Base-by-base conservation (phyloP, 805 yeast genomes). In the Lipomyces orientalis region DNA sequence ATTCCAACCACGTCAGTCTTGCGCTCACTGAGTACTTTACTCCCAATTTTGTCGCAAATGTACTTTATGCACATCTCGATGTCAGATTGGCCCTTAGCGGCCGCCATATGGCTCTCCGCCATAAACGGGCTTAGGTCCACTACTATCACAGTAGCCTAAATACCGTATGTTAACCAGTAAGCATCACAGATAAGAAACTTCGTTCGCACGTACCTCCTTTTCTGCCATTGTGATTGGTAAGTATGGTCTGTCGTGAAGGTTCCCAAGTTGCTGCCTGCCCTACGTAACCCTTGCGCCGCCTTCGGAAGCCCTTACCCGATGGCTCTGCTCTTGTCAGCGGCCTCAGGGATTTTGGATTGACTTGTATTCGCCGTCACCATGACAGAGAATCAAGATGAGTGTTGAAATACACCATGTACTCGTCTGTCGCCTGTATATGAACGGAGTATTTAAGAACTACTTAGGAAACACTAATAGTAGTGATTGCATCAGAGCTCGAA, bases 41-140 rank as follows among this genome's bases (percentile, higher is more conserved):
- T 39, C 19, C 71, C 73, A 8, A 84, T 76, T n/a, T 79, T 71
- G 58, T 81, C 82, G 54, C 79, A 77, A 19, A 85, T 78, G 67
- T 84, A 86, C 29, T 76, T 75, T 66, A 83, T 34, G 9, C 46
- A 35, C 22, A 54, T 59, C 9, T 72, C 73, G 22, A 71, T 29
- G 62, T 71, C 71, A 2, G 66, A 55, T 37, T 52, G 49, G 2
- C 69, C 64, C 31, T 54, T 19, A 29, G 68, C 68, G 34, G 29
- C 49, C n/a, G 60, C 58, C 60, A 64, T 43, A 69, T 5, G 69
- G 29, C 55, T 22, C 19, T 58, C 62, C 22, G 73, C 74, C 80
- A 77, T 77, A 14, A 70, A 60, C 29, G 80, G 79, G 10, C 85
- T 81, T 14, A 83, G 77, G 74, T 88, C 91, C 16, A 86, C 80